phyloP scores from a whole-genome alignment of 23 red algal species.

The Agarophyton chilense region DNA sequence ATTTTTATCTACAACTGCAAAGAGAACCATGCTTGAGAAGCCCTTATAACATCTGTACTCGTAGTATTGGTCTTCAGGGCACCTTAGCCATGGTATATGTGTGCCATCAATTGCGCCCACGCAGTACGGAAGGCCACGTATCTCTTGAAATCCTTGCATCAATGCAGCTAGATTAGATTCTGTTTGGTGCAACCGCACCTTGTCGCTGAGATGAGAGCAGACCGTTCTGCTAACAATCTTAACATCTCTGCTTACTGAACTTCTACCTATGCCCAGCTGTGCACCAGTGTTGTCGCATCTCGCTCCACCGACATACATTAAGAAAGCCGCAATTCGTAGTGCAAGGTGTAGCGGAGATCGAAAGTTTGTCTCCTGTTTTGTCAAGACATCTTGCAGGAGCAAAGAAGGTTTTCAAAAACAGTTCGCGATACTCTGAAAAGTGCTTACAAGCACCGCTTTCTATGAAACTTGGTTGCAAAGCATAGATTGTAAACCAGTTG shows the following conservation, averaged over 20 bases:
- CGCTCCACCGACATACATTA: too few relatives aligned
- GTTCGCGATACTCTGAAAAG: too few relatives aligned
- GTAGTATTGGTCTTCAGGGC: too few relatives aligned
- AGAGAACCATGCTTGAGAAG: not conserved
- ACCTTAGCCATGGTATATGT: not conserved
- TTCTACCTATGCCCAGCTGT: not conserved
- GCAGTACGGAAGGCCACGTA: conserved; percentile 23
- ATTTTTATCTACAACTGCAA: not conserved
- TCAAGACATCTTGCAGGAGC: too few relatives aligned
- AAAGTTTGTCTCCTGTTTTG: too few relatives aligned
- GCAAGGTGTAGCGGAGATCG: too few relatives aligned
- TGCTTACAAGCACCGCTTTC: too few relatives aligned
- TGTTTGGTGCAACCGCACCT: not conserved
- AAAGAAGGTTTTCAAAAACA: too few relatives aligned
- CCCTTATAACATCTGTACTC: too few relatives aligned
- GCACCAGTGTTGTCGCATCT: too few relatives aligned
- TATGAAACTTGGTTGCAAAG: too few relatives aligned
- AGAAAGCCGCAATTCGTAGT: not conserved
- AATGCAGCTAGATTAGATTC: not conserved
- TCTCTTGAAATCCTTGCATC: conserved; percentile 39
- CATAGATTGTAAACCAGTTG: too few relatives aligned
- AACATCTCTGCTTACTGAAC: not conserved
- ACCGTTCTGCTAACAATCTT: not conserved
- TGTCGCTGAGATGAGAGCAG: not conserved
- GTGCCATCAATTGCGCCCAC: not conserved